Evolutionary conservation across 163 green algal genomes (phyloP).

Genomic region (Scenedesmus sp.): DNA sequence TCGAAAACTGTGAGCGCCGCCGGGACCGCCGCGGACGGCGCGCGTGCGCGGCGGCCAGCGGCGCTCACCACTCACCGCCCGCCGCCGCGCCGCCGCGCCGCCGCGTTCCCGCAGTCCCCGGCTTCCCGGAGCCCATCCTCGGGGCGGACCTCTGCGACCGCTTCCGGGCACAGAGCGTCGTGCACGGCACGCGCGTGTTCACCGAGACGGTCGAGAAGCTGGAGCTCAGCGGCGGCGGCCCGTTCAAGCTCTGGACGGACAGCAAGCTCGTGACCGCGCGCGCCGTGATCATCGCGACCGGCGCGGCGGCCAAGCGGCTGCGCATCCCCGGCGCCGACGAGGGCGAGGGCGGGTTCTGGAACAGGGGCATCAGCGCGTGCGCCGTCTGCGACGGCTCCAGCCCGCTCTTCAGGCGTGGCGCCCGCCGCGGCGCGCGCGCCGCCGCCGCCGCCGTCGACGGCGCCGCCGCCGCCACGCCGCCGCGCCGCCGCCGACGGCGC

Average conservation of each 20-base stretch:
- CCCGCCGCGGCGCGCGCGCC: too few relatives aligned
- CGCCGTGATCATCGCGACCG: slow-evolving; percentile 75
- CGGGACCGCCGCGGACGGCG: too few relatives aligned
- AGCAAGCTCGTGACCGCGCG: slow-evolving; percentile 56
- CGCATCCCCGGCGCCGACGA: slow-evolving; percentile 81
- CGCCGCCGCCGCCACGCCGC: too few relatives aligned
- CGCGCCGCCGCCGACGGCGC: too few relatives aligned
- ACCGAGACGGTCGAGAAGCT: slow-evolving; percentile 77
- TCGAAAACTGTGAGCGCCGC: too few relatives aligned
- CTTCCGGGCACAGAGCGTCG: slow-evolving; percentile 71
- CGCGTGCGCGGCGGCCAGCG: too few relatives aligned
- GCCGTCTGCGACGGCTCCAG: slow-evolving; percentile 92
- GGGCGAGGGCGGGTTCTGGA: slow-evolving; percentile 75
- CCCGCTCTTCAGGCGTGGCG: slow-evolving; percentile 78
- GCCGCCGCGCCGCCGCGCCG: too few relatives aligned
- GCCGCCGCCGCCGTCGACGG: too few relatives aligned
- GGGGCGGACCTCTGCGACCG: slow-evolving; percentile 81
- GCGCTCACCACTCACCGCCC: too few relatives aligned
- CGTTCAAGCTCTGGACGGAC: slow-evolving; percentile 66
- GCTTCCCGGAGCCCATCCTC: slow-evolving; percentile 81
- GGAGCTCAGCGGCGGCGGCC: slow-evolving; percentile 63
- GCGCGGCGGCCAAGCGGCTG: slow-evolving; percentile 65
- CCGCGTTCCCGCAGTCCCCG: too few relatives aligned
- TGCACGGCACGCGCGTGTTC: slow-evolving; percentile 78
- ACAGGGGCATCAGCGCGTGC: slow-evolving; percentile 93